These are phyloP conservation scores for Fusarium albosuccineum DNA, from an alignment of 2,329 filamentous ascomycete species.

Conservation along the genomic window DNA sequence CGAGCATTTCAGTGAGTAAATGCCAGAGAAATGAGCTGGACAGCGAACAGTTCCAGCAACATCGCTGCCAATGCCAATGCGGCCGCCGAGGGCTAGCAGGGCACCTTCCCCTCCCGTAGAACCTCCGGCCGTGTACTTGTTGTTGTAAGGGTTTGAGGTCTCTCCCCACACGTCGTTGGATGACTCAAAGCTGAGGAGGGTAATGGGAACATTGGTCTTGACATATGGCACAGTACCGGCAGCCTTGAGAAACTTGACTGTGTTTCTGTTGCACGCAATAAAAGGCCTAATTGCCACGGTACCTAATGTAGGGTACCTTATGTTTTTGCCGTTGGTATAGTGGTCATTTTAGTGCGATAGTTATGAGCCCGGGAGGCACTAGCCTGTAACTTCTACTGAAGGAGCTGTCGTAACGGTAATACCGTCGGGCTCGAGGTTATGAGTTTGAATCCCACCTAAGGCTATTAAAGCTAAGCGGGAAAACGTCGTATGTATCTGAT, in stretches of 20 bases:
- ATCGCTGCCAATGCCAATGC: conserved; percentile 91
- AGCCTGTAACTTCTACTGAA: too few relatives aligned
- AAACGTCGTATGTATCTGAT: too few relatives aligned
- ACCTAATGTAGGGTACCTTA: too few relatives aligned
- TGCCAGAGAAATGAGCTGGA: conserved; percentile 90
- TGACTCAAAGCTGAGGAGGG: conserved; percentile 87
- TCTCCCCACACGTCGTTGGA: conserved; percentile 84
- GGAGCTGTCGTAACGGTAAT: too few relatives aligned
- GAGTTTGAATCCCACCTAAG: too few relatives aligned
- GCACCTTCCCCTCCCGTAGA: conserved; percentile 90
- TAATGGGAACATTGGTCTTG: conserved; percentile 92
- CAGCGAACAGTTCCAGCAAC: conserved; percentile 90
- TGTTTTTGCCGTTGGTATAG: too few relatives aligned
- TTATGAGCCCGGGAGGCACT: too few relatives aligned
- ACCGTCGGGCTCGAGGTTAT: too few relatives aligned
- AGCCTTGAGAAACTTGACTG: conserved; percentile 84
- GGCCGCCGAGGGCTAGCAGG: conserved; percentile 82
- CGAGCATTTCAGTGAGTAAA: conserved; percentile 88
- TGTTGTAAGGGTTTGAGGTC: conserved; percentile 84
- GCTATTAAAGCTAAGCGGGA: too few relatives aligned
- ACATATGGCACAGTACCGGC: conserved; percentile 91
- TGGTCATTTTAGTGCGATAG: too few relatives aligned
- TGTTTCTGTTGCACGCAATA: too few relatives aligned
- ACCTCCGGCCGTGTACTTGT: conserved; percentile 87
- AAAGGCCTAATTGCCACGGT: too few relatives aligned